phyloP scores from a whole-genome alignment of 805 yeast species.

The Candida krabiensis region DNA sequence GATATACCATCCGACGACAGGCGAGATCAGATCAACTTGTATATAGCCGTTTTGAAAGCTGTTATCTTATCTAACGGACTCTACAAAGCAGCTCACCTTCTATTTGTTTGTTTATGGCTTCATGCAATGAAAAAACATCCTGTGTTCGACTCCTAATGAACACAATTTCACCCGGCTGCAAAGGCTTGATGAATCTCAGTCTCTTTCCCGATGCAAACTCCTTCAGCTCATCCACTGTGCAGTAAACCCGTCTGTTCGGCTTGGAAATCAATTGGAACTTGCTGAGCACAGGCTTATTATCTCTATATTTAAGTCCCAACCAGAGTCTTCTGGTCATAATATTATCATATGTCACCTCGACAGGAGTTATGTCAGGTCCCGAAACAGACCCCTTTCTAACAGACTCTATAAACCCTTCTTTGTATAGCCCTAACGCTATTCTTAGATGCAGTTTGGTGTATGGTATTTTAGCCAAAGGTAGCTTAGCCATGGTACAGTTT shows the following conservation, averaged over 20 bases:
- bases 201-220: slow-evolving; percentile 74
- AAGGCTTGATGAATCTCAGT: slow-evolving; percentile 73
- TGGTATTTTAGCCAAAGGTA: slow-evolving; percentile 77
- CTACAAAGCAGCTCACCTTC: slow-evolving; percentile 85
- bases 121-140: slow-evolving; percentile 70
- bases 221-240: slow-evolving; percentile 62
- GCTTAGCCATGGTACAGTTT: slow-evolving; percentile 76
- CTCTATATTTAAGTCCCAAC: slow-evolving; percentile 88
- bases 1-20: too few species aligned
- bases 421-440: slow-evolving; percentile 79
- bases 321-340: slow-evolving; percentile 84
- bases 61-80: too few species aligned
- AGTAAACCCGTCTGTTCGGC: slow-evolving; percentile 75
- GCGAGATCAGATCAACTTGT: too few species aligned
- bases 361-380: slow-evolving; percentile 80
- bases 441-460: slow-evolving; percentile 80
- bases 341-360: slow-evolving; percentile 83
- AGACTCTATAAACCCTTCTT: slow-evolving; percentile 84
- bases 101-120: slow-evolving; percentile 73
- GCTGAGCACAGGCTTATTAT: slow-evolving; percentile 73
- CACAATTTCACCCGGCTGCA: slow-evolving; percentile 87
- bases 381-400: slow-evolving; percentile 79
- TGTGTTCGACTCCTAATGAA: slow-evolving; percentile 55
- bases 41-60: too few species aligned
- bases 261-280: slow-evolving; percentile 74